Evolutionary conservation across 129 eudicot species (phyloP), one percentile per base, ranked within the genome.

Genomic region (Flaveria sonorensis): DNA sequence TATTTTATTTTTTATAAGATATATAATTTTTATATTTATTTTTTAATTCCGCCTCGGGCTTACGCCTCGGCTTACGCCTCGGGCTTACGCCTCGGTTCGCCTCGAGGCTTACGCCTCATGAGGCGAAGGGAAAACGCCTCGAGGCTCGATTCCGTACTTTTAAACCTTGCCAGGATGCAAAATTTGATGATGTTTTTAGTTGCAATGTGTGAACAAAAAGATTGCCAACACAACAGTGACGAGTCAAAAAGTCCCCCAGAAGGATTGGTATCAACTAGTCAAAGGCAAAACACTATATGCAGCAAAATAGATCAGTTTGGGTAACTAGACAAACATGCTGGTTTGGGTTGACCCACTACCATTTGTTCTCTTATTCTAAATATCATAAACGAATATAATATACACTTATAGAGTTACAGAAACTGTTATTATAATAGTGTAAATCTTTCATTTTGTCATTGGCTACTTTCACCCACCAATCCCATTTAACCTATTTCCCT

Each of bases 241-340:
- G 7, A 67, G 13, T 21, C 36, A 11, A 21, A 45, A 8, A 57
- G 50, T 20, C 11, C 32, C 72, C 51, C 21, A 20, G 56, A 57
- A 68, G 51, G 56, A 11, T 1, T 68, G 39, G 30, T 23, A 45
- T 26, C 30, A 21, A 68, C 10, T 68, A 45, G 28, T 15, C 16
- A 70, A 70, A 47, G 60, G 15, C 68, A 47, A 56, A 57, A 52
- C 10, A n/a, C 21, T 52, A 52, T 48, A 48, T 15, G 53, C 15
- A 48, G n/a, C 53, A 48, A 12, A 12, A 48, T 12, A 1, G 18
- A 4, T 48, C 1, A 16, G 18, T 6, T 14, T 18, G 53, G 59
- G 59, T 52, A 52, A 52, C 59, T 52, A 55, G 61, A 55, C 61
- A n/a, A 8, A 55, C 59, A 52, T 10, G 59, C 59, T 16, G 59